These are phyloP conservation scores for Pichia insulana DNA, from an alignment of 805 yeast species.

Conservation along the genomic window DNA sequence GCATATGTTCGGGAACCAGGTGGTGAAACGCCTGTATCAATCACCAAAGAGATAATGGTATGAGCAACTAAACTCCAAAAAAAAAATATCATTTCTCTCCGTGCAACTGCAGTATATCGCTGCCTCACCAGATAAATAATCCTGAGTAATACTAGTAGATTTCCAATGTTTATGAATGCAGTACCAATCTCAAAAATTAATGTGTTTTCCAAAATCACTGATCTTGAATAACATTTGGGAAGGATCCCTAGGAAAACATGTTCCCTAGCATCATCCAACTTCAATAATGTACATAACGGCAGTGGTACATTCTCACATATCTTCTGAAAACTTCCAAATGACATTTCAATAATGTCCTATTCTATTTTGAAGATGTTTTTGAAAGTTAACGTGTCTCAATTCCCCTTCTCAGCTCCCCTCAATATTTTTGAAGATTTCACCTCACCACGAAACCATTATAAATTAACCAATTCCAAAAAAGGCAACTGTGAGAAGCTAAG, in stretches of 20 bases:
- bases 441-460: too few relatives aligned
- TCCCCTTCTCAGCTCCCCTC: not conserved
- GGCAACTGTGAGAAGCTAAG: not conserved
- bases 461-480: not conserved
- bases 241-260: constrained; percentile 50
- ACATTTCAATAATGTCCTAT: constrained; percentile 31
- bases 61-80: constrained; percentile 52
- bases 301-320: constrained; percentile 64
- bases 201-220: constrained; percentile 84
- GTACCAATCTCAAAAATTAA: constrained; percentile 83
- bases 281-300: constrained; percentile 73
- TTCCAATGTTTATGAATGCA: constrained; percentile 76
- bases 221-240: constrained; percentile 75
- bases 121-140: constrained; percentile 70
- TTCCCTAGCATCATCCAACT: constrained; percentile 31
- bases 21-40: constrained; percentile 89
- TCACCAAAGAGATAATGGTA: constrained; percentile 59
- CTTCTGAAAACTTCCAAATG: constrained; percentile 54
- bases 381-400: not conserved
- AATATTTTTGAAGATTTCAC: not conserved
- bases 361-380: not conserved
- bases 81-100: constrained; percentile 74
- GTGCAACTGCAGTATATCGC: constrained; percentile 91
- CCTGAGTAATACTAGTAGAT: constrained; percentile 53
- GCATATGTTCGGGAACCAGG: constrained; percentile 70